Evolutionary conservation across 2,329 filamentous ascomycete species (phyloP), one percentile per base, ranked within the genome.

Genomic region (Neospermospora avenae): DNA sequence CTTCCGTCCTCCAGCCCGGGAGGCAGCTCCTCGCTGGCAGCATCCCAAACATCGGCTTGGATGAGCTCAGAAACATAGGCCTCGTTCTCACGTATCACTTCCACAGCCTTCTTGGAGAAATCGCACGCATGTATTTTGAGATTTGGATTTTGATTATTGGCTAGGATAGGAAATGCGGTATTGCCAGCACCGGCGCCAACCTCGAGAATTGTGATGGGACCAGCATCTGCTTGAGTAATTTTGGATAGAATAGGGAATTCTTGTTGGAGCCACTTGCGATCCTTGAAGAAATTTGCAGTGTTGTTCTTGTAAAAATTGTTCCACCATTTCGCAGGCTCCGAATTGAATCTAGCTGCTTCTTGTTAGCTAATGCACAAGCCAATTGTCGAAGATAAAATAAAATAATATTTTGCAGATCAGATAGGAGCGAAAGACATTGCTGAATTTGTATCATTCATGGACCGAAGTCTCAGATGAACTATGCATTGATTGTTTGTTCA

Each of bases 261-360:
- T 74, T 98, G 93, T 65, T 89, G 88, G 34, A 99, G 79, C 95
- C 95, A 99, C 74, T 98, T 98, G 65, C 95, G 85, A 73, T 99
- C 90, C 77, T 99, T 99, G 85, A 99, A 99, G 77, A 99, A 99
- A 72, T 98, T 98, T 70, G 88, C 84, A 20, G 90, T 90, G 76
- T 99, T 98, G 78, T 98, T 96, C 77, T 95, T 93, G 80, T 99
- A 99, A 77, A 99, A 99, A 58, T 89, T 78, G 71, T 99, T 95
- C 95, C 95, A 99, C 91, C 92, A 98, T 75, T 92, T 96, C 63
- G 91, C 93, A 0, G 95, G 95, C 66, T 96, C 85, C 48, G 82
- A 80, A 74, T 97, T 98, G 80, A 97, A 97, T 67, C 91, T 89
- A 69, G 79, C 86, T 89, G 69, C 55, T 65, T 18, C 45, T 57